phyloP scores from a whole-genome alignment of 192 early-diverging fungal species.

The Coemansia javaensis region DNA sequence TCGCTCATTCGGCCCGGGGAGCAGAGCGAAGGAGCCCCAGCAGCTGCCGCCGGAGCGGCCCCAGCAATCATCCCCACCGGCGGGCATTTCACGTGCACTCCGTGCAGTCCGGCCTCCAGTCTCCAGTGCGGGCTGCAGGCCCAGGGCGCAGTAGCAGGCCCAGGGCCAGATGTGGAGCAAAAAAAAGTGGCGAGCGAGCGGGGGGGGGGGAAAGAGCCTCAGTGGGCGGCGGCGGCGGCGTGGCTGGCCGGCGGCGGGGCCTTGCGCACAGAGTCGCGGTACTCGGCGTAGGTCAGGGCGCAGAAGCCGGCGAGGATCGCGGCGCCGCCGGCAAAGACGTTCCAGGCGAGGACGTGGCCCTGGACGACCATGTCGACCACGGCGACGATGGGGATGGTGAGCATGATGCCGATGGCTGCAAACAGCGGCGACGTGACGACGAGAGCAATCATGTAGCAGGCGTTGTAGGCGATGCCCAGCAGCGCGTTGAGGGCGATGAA shows the following conservation, averaged over 20 bases:
- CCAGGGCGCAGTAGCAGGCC: too few relatives aligned
- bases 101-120: too few relatives aligned
- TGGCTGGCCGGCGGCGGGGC: background rate
- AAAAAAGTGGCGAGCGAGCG: too few relatives aligned
- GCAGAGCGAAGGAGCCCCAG: too few relatives aligned
- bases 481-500: slow-evolving; percentile 62
- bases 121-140: too few relatives aligned
- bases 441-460: slow-evolving; percentile 71
- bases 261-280: slow-evolving; percentile 34
- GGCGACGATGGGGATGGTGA: slow-evolving; percentile 71
- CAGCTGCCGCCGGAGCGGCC: too few relatives aligned
- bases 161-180: too few relatives aligned
- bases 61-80: too few relatives aligned
- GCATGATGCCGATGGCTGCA: slow-evolving; percentile 76
- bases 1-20: too few relatives aligned
- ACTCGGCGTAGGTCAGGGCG: slow-evolving; percentile 47
- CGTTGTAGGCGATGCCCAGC: slow-evolving; percentile 73
- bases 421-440: slow-evolving; percentile 64
- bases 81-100: too few relatives aligned
- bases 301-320: slow-evolving; percentile 56
- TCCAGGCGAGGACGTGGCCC: slow-evolving; percentile 50
- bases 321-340: slow-evolving; percentile 51
- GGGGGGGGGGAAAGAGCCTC: too few relatives aligned
- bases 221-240: too few relatives aligned
- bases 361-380: slow-evolving; percentile 53